Evolutionary conservation across 2,329 filamentous ascomycete species (phyloP).

Genomic region (Cladobotryum mycophilum): DNA sequence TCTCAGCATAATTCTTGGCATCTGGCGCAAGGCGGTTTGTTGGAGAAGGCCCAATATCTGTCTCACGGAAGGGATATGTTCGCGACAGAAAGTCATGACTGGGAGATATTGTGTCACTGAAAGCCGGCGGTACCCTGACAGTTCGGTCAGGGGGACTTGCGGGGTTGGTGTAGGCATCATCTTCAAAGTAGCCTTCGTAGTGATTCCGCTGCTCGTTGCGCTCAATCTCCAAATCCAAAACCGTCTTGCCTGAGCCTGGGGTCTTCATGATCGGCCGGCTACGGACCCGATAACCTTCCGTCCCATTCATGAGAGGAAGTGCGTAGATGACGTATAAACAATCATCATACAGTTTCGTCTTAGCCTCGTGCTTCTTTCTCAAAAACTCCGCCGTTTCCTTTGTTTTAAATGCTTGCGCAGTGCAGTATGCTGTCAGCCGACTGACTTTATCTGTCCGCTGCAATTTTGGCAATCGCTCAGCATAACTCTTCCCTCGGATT

Average conservation of each 20-base stretch:
- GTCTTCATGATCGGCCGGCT: conserved; percentile 90
- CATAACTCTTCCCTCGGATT: conserved; percentile 77
- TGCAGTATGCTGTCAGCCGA: conserved; percentile 91
- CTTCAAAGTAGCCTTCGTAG: conserved; percentile 84
- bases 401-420: conserved; percentile 87
- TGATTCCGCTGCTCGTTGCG: conserved; percentile 84
- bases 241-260: conserved; percentile 79
- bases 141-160: conserved; percentile 26
- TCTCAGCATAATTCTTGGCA: conserved; percentile 78
- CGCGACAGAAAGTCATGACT: conserved; percentile 23
- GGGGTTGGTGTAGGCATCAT: conserved; percentile 50
- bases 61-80: conserved; percentile 22
- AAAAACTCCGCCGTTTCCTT: conserved; percentile 83
- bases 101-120: conserved; percentile 23
- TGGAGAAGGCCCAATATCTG: conserved; percentile 40
- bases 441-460: conserved; percentile 82
- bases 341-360: conserved; percentile 96
- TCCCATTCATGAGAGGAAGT: conserved; percentile 76
- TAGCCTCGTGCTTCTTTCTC: conserved; percentile 77
- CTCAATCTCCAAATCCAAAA: conserved; percentile 93
- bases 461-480: conserved; percentile 84
- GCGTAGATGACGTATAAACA: conserved; percentile 96
- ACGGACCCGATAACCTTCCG: conserved; percentile 78
- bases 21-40: conserved; percentile 60
- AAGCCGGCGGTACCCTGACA: conserved; percentile 22